Conservation (phyloP, 352 stramenopile genomes). For the Pythium monospermum region DNA sequence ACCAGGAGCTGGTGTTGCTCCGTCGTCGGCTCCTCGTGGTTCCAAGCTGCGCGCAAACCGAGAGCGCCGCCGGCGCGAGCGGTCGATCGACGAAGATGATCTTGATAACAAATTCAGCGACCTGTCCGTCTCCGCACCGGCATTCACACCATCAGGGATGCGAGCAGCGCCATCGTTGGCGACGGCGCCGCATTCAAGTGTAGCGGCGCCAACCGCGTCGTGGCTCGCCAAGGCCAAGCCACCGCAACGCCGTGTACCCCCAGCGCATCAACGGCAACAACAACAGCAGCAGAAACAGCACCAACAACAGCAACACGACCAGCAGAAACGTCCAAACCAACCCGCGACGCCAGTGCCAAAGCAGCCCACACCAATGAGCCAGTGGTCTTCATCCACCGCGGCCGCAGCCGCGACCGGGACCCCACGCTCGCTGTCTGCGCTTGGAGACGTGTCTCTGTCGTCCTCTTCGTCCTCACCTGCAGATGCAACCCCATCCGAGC, state of each 20-base stretch:
- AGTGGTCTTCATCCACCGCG: slow-evolving; percentile 19
- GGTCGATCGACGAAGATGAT: slow-evolving; percentile 51
- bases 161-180: slow-evolving; percentile 12
- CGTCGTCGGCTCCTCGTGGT: slow-evolving; percentile 2
- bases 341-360: slow-evolving; percentile 14
- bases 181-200: not conserved
- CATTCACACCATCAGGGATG: slow-evolving; percentile 28
- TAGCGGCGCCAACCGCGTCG: slow-evolving; percentile 20
- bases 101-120: slow-evolving; percentile 63
- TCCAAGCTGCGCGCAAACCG: slow-evolving; percentile 61
- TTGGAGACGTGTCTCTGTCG: not conserved
- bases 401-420: slow-evolving; percentile 9
- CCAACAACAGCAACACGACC: not conserved
- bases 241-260: slow-evolving; percentile 17
- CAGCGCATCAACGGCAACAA: slow-evolving; percentile 15
- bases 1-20: not conserved
- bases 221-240: slow-evolving; percentile 26
- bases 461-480: slow-evolving; percentile 3
- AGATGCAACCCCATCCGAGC: slow-evolving; percentile 9
- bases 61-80: slow-evolving; percentile 53
- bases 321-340: not conserved
- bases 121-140: slow-evolving; percentile 43
- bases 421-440: not conserved
- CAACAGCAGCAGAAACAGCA: slow-evolving; percentile 11
- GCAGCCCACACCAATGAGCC: slow-evolving; percentile 20